These are phyloP conservation scores for Diospyros kaki DNA, from an alignment of 148 eudicot genomes.

Conservation along the genomic window DNA sequence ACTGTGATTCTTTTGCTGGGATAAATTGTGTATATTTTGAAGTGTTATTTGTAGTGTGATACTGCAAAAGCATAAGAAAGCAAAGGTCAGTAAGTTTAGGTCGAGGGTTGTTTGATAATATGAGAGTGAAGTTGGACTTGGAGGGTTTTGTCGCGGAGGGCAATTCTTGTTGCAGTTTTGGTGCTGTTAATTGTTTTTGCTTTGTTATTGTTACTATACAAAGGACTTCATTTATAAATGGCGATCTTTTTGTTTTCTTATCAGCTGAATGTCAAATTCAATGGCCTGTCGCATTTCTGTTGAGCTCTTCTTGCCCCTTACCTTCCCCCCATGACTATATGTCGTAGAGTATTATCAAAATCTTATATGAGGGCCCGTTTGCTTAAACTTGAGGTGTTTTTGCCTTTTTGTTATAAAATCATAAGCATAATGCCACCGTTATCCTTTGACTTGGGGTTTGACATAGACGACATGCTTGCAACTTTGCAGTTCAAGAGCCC, in stretches of 20 bases:
- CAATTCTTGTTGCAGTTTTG: slow-evolving; percentile 61
- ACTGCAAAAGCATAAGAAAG: neutral
- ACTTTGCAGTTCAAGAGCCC: too few relatives aligned
- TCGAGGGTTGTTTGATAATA: slow-evolving; percentile 9
- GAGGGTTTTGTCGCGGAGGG: slow-evolving; percentile 36
- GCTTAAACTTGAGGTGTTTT: too few relatives aligned
- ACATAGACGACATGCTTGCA: too few relatives aligned
- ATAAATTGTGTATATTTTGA: slow-evolving; percentile 33
- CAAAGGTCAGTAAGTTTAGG: slow-evolving; percentile 12
- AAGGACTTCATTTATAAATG: slow-evolving; percentile 4
- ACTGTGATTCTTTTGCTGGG: slow-evolving; percentile 20
- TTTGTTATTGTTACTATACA: neutral
- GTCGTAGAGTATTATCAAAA: too few relatives aligned
- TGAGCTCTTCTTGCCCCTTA: too few relatives aligned
- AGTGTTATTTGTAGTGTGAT: slow-evolving; percentile 14
- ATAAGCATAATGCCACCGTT: too few relatives aligned
- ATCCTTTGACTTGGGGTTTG: too few relatives aligned
- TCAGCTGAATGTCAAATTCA: neutral
- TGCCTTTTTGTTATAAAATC: too few relatives aligned
- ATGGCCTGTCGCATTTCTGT: too few relatives aligned
- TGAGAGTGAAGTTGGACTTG: slow-evolving; percentile 11
- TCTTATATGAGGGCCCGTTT: too few relatives aligned
- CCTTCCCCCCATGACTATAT: too few relatives aligned
- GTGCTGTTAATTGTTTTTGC: slow-evolving; percentile 17
- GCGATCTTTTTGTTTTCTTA: slow-evolving; percentile 3